Evolutionary conservation across 495 filamentous ascomycete species (phyloP).

Genomic region (Neurospora tetrasperma): DNA sequence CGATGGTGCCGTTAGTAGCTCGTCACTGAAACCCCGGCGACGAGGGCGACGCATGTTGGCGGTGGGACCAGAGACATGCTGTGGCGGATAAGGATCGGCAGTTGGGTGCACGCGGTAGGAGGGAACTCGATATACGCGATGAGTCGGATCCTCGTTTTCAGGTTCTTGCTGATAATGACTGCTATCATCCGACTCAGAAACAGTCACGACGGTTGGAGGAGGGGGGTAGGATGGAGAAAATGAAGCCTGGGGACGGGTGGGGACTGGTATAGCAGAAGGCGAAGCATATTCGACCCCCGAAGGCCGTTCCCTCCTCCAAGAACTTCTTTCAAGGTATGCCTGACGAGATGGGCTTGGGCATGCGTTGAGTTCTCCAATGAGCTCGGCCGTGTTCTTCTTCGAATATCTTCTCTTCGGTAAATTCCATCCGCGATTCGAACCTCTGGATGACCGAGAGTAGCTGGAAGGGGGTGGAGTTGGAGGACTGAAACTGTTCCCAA

Average conservation of each 20-base stretch:
- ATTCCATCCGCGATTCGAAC: neutral
- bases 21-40: neutral
- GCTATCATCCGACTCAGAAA: neutral
- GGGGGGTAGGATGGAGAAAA: neutral
- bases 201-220: neutral
- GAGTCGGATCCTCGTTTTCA: neutral
- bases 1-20: neutral
- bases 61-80: fast-evolving
- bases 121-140: neutral
- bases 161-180: neutral
- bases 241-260: neutral
- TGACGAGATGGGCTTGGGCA: neutral
- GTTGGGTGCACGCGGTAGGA: neutral
- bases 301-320: neutral
- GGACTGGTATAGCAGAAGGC: neutral
- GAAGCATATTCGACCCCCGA: neutral
- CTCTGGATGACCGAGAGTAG: neutral
- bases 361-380: neutral
- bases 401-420: neutral
- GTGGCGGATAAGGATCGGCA: neutral
- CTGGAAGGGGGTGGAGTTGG: neutral
- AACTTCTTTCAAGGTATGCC: neutral
- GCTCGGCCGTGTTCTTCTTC: neutral
- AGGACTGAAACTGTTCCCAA: neutral
- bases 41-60: neutral